These are phyloP conservation scores for Daldinia childiae DNA, from an alignment of 495 filamentous ascomycete species.

Conservation along the genomic window DNA sequence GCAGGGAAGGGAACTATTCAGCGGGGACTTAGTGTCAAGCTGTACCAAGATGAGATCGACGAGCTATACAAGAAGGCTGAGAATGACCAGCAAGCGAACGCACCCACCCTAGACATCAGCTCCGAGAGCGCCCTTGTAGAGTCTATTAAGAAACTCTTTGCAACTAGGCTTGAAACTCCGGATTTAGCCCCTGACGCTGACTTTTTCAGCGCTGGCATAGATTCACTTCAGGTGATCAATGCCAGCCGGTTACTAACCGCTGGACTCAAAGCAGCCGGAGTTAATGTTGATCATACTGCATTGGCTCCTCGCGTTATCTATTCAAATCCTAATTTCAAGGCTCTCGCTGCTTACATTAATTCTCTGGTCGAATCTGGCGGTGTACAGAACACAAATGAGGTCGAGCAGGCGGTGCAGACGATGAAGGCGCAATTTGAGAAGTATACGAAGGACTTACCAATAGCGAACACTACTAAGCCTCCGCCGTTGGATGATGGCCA, in stretches of 20 bases:
- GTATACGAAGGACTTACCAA: constrained; percentile 47
- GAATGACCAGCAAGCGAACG: constrained; percentile 29
- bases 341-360: constrained; percentile 46
- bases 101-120: constrained; percentile 45
- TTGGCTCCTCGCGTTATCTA: constrained; percentile 54
- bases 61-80: constrained; percentile 53
- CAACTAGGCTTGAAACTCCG: constrained; percentile 38
- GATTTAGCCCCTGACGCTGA: constrained; percentile 50
- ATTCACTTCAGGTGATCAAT: constrained; percentile 63
- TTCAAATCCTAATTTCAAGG: constrained; percentile 47
- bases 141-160: constrained; percentile 51
- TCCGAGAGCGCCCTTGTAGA: constrained; percentile 42
- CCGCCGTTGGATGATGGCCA: constrained; percentile 44
- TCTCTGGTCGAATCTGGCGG: constrained; percentile 25
- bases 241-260: constrained; percentile 49
- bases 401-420: not conserved
- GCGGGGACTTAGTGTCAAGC: constrained; percentile 52
- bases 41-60: constrained; percentile 65
- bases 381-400: not conserved
- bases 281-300: constrained; percentile 42
- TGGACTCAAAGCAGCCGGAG: constrained; percentile 47
- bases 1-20: constrained; percentile 67
- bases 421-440: constrained; percentile 34
- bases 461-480: constrained; percentile 27
- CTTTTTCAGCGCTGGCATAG: constrained; percentile 57